Evolutionary conservation across 192 early-diverging fungal species (phyloP).

Genomic region (Coemansia sp.): DNA sequence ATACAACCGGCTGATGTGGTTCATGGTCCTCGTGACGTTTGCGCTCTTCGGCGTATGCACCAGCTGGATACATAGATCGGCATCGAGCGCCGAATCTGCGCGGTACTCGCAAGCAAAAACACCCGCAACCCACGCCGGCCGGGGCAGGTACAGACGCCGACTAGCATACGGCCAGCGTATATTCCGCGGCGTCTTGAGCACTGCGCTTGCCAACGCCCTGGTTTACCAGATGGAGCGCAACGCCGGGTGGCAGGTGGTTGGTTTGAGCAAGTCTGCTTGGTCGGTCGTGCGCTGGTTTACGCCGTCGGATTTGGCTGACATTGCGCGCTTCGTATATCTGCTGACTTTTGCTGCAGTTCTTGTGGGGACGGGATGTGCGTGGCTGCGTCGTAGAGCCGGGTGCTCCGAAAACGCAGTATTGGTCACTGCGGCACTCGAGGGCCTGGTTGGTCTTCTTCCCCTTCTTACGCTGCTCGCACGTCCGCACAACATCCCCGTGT

Average conservation of each 20-base stretch:
- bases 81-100: not conserved
- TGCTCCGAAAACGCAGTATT: not conserved
- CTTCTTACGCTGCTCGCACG: slow-evolving; percentile 63
- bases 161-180: slow-evolving; percentile 5
- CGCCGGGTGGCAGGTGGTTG: slow-evolving; percentile 25
- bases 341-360: slow-evolving; percentile 3
- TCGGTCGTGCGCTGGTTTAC: slow-evolving; percentile 6
- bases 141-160: not conserved
- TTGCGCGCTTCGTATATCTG: slow-evolving; percentile 27
- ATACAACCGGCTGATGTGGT: slow-evolving; percentile 26
- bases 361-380: slow-evolving; percentile 2
- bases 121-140: not conserved
- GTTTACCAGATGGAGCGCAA: slow-evolving; percentile 44
- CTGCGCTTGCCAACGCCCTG: slow-evolving; percentile 22
- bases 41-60: slow-evolving; percentile 11
- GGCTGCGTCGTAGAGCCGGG: slow-evolving; percentile 8
- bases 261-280: slow-evolving; percentile 9
- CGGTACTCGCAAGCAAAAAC: not conserved
- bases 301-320: slow-evolving; percentile 19
- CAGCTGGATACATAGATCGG: slow-evolving; percentile 15
- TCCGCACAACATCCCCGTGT: slow-evolving; percentile 61
- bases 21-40: slow-evolving; percentile 11
- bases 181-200: slow-evolving; percentile 19
- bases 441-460: slow-evolving; percentile 52
- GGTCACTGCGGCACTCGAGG: slow-evolving; percentile 21